These are phyloP conservation scores for Pestalotiopsis sp. DNA, from an alignment of 2,329 filamentous ascomycete genomes.

Conservation along the genomic window DNA sequence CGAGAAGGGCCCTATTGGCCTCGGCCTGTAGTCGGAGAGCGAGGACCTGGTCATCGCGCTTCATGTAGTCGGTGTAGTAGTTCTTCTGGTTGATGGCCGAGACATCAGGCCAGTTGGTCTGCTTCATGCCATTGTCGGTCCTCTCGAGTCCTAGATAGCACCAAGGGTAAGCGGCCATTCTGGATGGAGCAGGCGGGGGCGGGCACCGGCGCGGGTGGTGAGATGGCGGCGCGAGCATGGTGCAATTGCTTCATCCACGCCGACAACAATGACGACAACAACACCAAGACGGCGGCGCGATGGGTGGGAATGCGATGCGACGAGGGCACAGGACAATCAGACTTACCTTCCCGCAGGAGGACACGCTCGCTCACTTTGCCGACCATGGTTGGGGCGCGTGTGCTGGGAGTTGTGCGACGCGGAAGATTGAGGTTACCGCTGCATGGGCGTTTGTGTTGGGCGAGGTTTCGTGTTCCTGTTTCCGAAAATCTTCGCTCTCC, in stretches of 20 bases:
- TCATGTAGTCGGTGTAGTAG: conserved; percentile 98
- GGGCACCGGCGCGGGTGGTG: not conserved
- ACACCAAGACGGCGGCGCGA: not conserved
- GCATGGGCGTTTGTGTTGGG: conserved; percentile 11
- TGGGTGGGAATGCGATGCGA: conserved; percentile 2
- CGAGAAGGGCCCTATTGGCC: conserved; percentile 79
- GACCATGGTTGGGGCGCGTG: conserved; percentile 47
- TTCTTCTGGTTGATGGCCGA: conserved; percentile 98
- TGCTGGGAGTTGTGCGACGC: conserved; percentile 7
- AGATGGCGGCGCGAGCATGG: not conserved
- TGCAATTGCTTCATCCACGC: not conserved
- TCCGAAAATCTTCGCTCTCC: not conserved
- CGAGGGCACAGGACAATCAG: conserved; percentile 5
- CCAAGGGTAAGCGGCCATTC: conserved; percentile 15
- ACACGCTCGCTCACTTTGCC: conserved; percentile 68
- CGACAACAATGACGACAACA: not conserved
- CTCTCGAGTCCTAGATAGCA: conserved; percentile 75
- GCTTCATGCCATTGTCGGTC: conserved; percentile 97
- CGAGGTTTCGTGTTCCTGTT: not conserved
- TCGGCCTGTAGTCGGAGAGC: conserved; percentile 87
- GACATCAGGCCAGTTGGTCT: conserved; percentile 91
- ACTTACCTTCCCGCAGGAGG: conserved; percentile 62
- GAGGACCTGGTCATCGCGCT: conserved; percentile 94
- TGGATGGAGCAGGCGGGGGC: not conserved
- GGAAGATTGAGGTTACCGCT: conserved; percentile 4